phyloP scores from a whole-genome alignment of 495 filamentous ascomycete species.

The Melanomma pulvis-pyrius region DNA sequence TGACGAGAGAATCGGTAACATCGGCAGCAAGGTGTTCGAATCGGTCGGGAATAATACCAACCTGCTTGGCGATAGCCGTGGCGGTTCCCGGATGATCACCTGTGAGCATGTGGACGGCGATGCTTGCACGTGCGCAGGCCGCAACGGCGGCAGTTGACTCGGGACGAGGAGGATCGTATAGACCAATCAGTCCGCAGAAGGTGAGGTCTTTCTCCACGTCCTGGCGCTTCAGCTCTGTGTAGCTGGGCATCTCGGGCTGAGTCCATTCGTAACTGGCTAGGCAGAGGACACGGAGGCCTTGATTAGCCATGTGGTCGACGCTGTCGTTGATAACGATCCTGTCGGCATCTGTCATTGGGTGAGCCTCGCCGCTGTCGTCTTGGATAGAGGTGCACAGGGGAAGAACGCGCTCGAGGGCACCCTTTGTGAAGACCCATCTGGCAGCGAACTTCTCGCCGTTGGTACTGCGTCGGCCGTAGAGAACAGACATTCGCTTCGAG shows the following conservation, averaged over 20 bases:
- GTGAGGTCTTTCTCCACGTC: slow-evolving; percentile 63
- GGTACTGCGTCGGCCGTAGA: slow-evolving; percentile 51
- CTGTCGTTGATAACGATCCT: too few species aligned
- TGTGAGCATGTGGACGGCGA: slow-evolving; percentile 67
- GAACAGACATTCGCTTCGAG: slow-evolving; percentile 63
- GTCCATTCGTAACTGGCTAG: too few species aligned
- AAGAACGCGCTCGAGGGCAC: slow-evolving; percentile 60
- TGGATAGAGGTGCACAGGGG: slow-evolving; percentile 50
- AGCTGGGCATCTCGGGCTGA: too few species aligned
- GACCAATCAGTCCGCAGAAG: slow-evolving; percentile 69
- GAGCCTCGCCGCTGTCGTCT: slow-evolving; percentile 45
- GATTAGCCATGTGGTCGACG: too few species aligned
- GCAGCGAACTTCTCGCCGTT: too few species aligned
- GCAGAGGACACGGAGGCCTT: slow-evolving; percentile 14
- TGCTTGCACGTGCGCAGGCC: slow-evolving; percentile 57
- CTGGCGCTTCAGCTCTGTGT: too few species aligned
- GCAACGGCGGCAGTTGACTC: slow-evolving; percentile 64
- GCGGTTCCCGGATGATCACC: slow-evolving; percentile 66
- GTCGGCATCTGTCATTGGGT: slow-evolving; percentile 46
- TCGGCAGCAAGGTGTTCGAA: slow-evolving; percentile 39
- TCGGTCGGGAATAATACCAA: slow-evolving; percentile 49
- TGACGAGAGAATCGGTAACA: slow-evolving; percentile 55
- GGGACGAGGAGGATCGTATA: slow-evolving; percentile 74
- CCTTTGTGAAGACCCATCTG: slow-evolving; percentile 66
- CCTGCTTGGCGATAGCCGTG: slow-evolving; percentile 60